Conservation (phyloP, 225 moss, liverwort and hornwort species). For the Pseudisothecium myosuroides region DNA sequence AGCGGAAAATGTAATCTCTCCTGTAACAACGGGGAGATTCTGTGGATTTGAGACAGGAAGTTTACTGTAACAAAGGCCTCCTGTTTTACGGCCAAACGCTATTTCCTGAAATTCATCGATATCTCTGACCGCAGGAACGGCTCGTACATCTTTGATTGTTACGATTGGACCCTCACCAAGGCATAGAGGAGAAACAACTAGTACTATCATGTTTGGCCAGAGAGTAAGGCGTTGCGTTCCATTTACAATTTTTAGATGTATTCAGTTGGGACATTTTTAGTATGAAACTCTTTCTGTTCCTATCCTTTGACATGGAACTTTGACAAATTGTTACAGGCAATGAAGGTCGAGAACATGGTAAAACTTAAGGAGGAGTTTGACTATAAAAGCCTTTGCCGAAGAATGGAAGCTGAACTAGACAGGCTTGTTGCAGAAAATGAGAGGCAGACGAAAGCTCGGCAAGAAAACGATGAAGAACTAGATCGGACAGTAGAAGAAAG, state of each 20-base stretch:
- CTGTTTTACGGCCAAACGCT: background rate
- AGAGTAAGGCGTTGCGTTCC: slow-evolving; percentile 34
- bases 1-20: background rate
- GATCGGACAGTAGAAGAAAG: slow-evolving; percentile 69
- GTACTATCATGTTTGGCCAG: slow-evolving; percentile 96
- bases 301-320: background rate
- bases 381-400: slow-evolving; percentile 91
- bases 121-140: slow-evolving; percentile 51
- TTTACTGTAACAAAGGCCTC: background rate
- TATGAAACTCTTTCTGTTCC: background rate
- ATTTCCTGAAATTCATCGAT: background rate
- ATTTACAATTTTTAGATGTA: background rate
- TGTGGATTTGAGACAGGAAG: background rate
- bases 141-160: slow-evolving; percentile 86
- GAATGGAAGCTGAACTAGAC: slow-evolving; percentile 86
- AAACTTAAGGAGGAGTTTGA: slow-evolving; percentile 95
- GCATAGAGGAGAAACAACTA: slow-evolving; percentile 91
- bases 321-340: slow-evolving; percentile 41
- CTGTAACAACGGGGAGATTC: background rate
- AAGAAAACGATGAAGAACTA: slow-evolving; percentile 66
- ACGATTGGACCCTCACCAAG: slow-evolving; percentile 96
- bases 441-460: slow-evolving; percentile 73
- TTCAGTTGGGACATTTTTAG: background rate
- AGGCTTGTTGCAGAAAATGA: slow-evolving; percentile 91
- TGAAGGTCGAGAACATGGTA: slow-evolving; percentile 99